Evolutionary conservation across 176 grass and related monocot species (phyloP).

Genomic region (Cenchrus americanus): DNA sequence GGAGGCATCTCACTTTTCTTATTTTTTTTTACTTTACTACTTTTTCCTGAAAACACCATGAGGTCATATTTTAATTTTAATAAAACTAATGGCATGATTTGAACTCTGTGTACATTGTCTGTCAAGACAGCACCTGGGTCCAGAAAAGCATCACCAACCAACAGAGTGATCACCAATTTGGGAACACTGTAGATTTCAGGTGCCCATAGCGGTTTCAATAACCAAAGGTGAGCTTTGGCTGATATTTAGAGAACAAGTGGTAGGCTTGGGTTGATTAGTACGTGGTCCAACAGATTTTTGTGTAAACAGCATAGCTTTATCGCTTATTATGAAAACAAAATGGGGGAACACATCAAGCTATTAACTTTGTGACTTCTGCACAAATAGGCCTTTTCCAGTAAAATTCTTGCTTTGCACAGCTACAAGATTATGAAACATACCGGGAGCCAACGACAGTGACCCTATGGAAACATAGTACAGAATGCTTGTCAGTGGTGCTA

Average conservation of each 20-base stretch:
- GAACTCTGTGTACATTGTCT: background rate
- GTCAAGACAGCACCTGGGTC: background rate
- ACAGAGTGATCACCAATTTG: conserved; percentile 3
- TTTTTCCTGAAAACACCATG: background rate
- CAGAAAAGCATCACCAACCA: conserved; percentile 11
- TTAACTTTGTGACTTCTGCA: background rate
- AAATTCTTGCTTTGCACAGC: background rate
- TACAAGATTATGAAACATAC: background rate
- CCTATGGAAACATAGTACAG: background rate
- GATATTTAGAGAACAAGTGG: background rate
- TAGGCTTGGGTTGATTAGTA: background rate
- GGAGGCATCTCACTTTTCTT: background rate
- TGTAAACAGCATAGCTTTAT: background rate
- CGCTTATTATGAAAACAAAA: background rate
- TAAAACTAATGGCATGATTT: background rate
- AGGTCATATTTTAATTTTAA: conserved; percentile 16
- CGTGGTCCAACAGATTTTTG: background rate
- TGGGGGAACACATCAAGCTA: background rate
- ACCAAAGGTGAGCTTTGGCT: conserved; percentile 3
- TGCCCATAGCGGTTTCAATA: conserved; percentile 2
- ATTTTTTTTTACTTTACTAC: background rate
- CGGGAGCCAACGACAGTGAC: background rate
- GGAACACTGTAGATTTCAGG: background rate
- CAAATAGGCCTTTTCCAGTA: background rate
- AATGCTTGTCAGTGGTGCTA: background rate